Evolutionary conservation across 2,329 filamentous ascomycete species (phyloP).

Genomic region (Phaeosphaeria sp.): DNA sequence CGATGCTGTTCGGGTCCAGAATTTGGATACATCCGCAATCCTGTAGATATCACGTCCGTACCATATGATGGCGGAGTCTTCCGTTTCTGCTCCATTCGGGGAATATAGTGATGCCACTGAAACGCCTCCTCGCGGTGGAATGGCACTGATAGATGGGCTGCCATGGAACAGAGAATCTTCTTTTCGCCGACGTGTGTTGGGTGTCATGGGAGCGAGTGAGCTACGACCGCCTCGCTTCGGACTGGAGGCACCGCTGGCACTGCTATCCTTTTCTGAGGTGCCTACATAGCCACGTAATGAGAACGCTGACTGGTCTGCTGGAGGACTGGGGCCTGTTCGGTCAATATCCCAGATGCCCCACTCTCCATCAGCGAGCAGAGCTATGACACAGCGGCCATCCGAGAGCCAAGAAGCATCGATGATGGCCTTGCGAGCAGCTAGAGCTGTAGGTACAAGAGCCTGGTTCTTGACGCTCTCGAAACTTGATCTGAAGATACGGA

Average conservation of each 20-base stretch:
- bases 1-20: constrained; percentile 52
- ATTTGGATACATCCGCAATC: constrained; percentile 53
- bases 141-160: constrained; percentile 37
- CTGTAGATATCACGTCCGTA: constrained; percentile 53
- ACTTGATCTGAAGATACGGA: constrained; percentile 40
- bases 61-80: constrained; percentile 57
- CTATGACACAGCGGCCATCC: constrained; percentile 54
- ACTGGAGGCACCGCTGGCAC: constrained; percentile 27
- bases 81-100: constrained; percentile 38
- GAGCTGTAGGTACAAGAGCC: constrained; percentile 29
- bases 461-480: constrained; percentile 41
- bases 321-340: constrained; percentile 39
- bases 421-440: constrained; percentile 55
- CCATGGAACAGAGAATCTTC: constrained; percentile 54
- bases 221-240: constrained; percentile 43
- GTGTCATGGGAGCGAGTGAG: constrained; percentile 58
- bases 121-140: constrained; percentile 51
- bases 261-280: constrained; percentile 30
- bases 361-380: constrained; percentile 57
- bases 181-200: constrained; percentile 56
- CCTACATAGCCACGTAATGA: constrained; percentile 46
- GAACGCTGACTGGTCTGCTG: constrained; percentile 40
- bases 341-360: constrained; percentile 61
- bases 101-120: constrained; percentile 45
- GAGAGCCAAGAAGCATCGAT: constrained; percentile 57